Conservation (phyloP, 768 basidiomycete genomes). For the Nidularia pulvinata region DNA sequence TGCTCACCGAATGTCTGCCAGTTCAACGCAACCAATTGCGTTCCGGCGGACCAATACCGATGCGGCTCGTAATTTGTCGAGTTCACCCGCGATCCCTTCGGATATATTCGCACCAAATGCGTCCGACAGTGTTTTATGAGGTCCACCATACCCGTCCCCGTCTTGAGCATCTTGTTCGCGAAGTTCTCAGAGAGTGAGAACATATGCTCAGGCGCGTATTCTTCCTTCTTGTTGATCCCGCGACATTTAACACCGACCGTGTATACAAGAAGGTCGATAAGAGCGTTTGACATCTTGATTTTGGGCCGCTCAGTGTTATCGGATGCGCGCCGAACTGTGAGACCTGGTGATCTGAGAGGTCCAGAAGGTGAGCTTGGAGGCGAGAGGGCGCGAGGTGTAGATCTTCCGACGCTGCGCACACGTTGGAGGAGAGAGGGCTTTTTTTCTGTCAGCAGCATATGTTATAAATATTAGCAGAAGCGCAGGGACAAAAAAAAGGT, state of each 20-base stretch:
- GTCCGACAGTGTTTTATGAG: slow-evolving; percentile 89
- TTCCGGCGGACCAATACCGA: slow-evolving; percentile 88
- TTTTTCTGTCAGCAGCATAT: slow-evolving; percentile 14
- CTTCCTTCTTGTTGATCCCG: slow-evolving; percentile 89
- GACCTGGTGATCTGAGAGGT: slow-evolving; percentile 1
- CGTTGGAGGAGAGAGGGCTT: slow-evolving; percentile 39
- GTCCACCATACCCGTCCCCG: slow-evolving; percentile 48
- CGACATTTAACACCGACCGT: slow-evolving; percentile 96
- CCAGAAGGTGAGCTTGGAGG: neutral
- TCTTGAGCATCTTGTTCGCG: slow-evolving; percentile 76
- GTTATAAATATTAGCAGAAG: neutral
- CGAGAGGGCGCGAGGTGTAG: neutral
- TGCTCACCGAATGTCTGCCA: slow-evolving; percentile 90
- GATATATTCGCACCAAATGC: slow-evolving; percentile 89
- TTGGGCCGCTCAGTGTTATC: slow-evolving; percentile 27
- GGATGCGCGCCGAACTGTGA: neutral
- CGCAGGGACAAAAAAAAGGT: neutral
- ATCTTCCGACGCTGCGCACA: slow-evolving; percentile 30
- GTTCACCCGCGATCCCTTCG: slow-evolving; percentile 78
- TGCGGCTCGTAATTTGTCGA: slow-evolving; percentile 93
- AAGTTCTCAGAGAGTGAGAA: slow-evolving; percentile 91
- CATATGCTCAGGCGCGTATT: slow-evolving; percentile 85
- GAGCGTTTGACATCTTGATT: slow-evolving; percentile 71
- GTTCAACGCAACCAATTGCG: slow-evolving; percentile 92
- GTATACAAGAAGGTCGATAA: slow-evolving; percentile 87